Conservation (phyloP, 129 eudicot species). For the Chrysanthemum makinoi region DNA sequence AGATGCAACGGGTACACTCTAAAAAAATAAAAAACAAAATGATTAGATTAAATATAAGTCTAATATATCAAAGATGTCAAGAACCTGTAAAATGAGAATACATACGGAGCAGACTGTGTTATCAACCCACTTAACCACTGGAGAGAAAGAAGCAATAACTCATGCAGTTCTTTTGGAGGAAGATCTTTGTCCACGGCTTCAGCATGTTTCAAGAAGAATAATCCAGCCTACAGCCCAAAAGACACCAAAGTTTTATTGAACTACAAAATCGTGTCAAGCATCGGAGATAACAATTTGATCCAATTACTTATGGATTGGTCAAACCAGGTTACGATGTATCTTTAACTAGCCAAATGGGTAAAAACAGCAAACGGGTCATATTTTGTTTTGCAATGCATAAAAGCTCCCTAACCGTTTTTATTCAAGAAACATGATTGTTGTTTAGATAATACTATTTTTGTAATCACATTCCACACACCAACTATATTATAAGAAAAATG, state of each 20-base stretch:
- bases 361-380: not conserved
- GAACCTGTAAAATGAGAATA: not conserved
- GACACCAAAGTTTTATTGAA: not conserved
- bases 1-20: conserved; percentile 85
- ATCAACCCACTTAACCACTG: conserved; percentile 96
- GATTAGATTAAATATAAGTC: not conserved
- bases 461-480: not conserved
- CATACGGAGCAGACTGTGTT: conserved; percentile 86
- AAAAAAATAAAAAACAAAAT: not conserved
- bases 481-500: not conserved
- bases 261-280: not conserved
- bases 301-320: not conserved
- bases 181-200: conserved; percentile 93
- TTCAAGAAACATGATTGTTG: not conserved
- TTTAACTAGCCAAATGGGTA: conserved; percentile 1
- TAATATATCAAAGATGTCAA: not conserved
- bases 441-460: not conserved
- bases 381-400: not conserved
- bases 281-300: not conserved
- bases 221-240: conserved; percentile 72
- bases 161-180: conserved; percentile 90
- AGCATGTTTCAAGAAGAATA: conserved; percentile 90
- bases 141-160: conserved; percentile 76
- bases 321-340: not conserved
- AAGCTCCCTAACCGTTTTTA: not conserved